Base-by-base conservation (phyloP, 257 asterid genomes). In the Nicotiana benthamiana region DNA sequence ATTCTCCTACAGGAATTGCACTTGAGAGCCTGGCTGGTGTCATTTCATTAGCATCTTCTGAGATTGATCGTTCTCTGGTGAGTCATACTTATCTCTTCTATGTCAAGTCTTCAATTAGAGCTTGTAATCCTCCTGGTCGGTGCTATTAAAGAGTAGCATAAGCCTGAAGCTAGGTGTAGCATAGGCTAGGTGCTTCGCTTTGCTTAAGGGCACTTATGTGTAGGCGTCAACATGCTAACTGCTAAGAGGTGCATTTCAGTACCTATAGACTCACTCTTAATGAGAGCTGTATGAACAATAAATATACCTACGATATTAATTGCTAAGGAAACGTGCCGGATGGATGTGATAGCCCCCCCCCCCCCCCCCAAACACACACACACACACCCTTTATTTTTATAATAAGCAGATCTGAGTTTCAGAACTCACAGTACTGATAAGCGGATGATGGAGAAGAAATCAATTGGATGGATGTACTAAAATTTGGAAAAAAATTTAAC, bases 11-110 rank as follows among this genome's bases (percentile, higher is more conserved):
- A 96, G 99, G 99, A 77, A 80, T 91, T 72, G 99, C 99, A 12
- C 88, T 94, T 81, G 95, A 96, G 90, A 83, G 97, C 75, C 87
- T 96, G 79, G 97, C 97, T 83, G 97, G 97, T 81, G 91, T 92
- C 82, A 83, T 96, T 80, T 90, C 97, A 62, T 82, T 96, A 88
- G 93, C 97, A 75, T 89, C 96, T 76, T 86, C 91, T 17, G 93
- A 90, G 85, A 89, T 94, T 52, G 95, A 92, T 82, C 87, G 88
- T 63, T 88, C 96, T 83, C 84, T 92, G 94, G 98, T 94, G 63
- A 84, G 92, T 83, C 59, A 24, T 17, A 46, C 60, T 22, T 72
- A 22, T 46, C 60, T 40, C 22, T 72, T 26, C 77, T 22, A 22
- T 24, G 48, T 59, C 56, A 40, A 68, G 43, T 32, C n/a, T 70